A percentile compares a stretch with the other conserved stretches of the same genome.
Conservation (phyloP, 805 yeast species). For the Candida tallmaniae region DNA sequence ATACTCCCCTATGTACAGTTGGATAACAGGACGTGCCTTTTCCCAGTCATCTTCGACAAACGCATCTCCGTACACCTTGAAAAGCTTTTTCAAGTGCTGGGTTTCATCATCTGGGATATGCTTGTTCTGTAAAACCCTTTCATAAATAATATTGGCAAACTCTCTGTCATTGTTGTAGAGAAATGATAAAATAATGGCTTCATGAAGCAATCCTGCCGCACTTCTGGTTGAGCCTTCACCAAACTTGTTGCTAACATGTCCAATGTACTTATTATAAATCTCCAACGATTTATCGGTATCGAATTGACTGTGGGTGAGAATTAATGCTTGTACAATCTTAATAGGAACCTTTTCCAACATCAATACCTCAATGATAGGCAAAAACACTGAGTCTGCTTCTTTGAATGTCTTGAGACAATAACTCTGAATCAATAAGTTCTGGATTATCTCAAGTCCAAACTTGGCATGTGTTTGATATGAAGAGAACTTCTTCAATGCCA, state of each 20-base stretch:
- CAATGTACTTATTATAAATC: slow-evolving; percentile 44
- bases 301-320: slow-evolving; percentile 38
- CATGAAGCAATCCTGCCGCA: slow-evolving; percentile 41
- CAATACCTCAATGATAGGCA: slow-evolving; percentile 37
- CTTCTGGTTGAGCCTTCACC: slow-evolving; percentile 31
- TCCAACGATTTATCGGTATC: slow-evolving; percentile 36
- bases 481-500: slow-evolving; percentile 35
- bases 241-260: slow-evolving; percentile 25
- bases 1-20: background rate
- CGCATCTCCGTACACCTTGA: slow-evolving; percentile 51
- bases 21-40: slow-evolving; percentile 17
- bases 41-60: slow-evolving; percentile 37
- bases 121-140: slow-evolving; percentile 6
- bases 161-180: slow-evolving; percentile 47
- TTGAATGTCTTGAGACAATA: slow-evolving; percentile 38
- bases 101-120: slow-evolving; percentile 29
- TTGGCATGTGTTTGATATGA: slow-evolving; percentile 34
- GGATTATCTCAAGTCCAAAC: slow-evolving; percentile 37
- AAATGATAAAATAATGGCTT: slow-evolving; percentile 41
- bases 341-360: slow-evolving; percentile 23
- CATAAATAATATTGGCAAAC: slow-evolving; percentile 35
- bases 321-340: slow-evolving; percentile 34
- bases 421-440: slow-evolving; percentile 36
- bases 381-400: slow-evolving; percentile 20
- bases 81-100: slow-evolving; percentile 35